Evolutionary conservation across 768 basidiomycete genomes (phyloP), one percentile per base, ranked within the genome.

Genomic region (Rhodotorula babjevae): DNA sequence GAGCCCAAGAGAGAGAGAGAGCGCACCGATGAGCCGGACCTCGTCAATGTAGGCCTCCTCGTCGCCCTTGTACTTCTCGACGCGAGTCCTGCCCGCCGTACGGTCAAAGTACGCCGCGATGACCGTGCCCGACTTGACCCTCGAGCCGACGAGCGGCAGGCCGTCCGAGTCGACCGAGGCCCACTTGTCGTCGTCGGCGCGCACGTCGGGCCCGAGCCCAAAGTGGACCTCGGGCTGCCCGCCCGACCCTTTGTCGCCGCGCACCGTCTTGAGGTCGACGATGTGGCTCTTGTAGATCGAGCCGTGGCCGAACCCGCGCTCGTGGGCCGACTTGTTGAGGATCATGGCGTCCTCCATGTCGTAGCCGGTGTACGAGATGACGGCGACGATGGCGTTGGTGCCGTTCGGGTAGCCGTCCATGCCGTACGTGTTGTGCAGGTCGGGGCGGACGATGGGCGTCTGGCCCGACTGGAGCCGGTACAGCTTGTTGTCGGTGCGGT

Each of bases 301-400:
- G 40, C 96, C 96, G 79, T 98, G 95, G 1, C 86, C 93, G 80
- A 99, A 99, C 0, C 96, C 96, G 46, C 96, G 89, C 82, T 99
- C 96, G 80, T 99, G 93, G 6, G 93, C 90, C 1, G 94, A 98
- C 82, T 99, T 99, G 82, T 99, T 99, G 63, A 99, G 83, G 77
- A 99, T 99, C 96, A 99, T 99, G 76, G 96, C 96, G 78, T 99
- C 96, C 83, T 99, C 96, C 96, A 99, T 99, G 81, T 99, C 96
- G 82, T 99, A 99, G 8, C 96, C 96, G 8, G 96, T 99, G 80
- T 99, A 99, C 1, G 96, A 99, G 78, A 99, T 98, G 79, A 99
- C 96, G n/a, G 96, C 96, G 61, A 99, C 96, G 71, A 99, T 85
- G 29, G 96, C 96, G 81, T 99, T 99, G 58, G 90, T 97, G 25